Evolutionary conservation across 2,329 filamentous ascomycete species (phyloP).

Genomic region (Aspergillus udagawae): DNA sequence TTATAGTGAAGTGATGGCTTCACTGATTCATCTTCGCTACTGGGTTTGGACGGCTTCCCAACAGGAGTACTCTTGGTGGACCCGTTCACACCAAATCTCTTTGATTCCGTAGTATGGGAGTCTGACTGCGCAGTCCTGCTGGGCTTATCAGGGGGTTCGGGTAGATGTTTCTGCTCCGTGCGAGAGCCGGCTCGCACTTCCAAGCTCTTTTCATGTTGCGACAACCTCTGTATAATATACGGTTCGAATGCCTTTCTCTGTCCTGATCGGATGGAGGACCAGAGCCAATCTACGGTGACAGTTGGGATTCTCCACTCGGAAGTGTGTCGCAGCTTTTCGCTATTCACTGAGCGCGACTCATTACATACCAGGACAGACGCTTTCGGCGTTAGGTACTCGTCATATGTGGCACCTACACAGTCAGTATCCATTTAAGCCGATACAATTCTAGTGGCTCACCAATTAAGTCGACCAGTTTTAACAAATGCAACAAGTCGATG

Average conservation of each 20-base stretch:
- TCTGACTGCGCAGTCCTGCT: background rate
- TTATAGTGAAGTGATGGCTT: constrained; percentile 13
- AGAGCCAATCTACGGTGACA: constrained; percentile 80
- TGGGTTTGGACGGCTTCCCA: constrained; percentile 9
- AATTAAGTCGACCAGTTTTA: constrained; percentile 69
- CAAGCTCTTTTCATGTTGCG: constrained; percentile 19
- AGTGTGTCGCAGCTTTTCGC: constrained; percentile 76
- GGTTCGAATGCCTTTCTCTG: constrained; percentile 46
- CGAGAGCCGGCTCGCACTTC: constrained; percentile 18
- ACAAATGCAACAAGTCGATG: constrained; percentile 80
- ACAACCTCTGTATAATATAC: constrained; percentile 37
- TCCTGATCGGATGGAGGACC: constrained; percentile 64
- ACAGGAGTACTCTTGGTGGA: background rate
- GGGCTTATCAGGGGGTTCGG: background rate
- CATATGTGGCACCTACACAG: constrained; percentile 64
- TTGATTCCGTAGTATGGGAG: background rate
- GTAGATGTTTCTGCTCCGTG: constrained; percentile 14
- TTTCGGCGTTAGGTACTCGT: constrained; percentile 67
- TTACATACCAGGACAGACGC: constrained; percentile 77
- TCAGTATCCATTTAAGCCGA: constrained; percentile 16
- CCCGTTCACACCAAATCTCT: background rate
- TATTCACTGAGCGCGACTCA: constrained; percentile 48
- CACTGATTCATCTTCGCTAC: constrained; percentile 17
- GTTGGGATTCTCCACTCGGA: constrained; percentile 71
- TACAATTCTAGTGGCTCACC: constrained; percentile 41